phyloP scores from a whole-genome alignment of 2,329 filamentous ascomycete genomes.

The Aspergillus sp. region DNA sequence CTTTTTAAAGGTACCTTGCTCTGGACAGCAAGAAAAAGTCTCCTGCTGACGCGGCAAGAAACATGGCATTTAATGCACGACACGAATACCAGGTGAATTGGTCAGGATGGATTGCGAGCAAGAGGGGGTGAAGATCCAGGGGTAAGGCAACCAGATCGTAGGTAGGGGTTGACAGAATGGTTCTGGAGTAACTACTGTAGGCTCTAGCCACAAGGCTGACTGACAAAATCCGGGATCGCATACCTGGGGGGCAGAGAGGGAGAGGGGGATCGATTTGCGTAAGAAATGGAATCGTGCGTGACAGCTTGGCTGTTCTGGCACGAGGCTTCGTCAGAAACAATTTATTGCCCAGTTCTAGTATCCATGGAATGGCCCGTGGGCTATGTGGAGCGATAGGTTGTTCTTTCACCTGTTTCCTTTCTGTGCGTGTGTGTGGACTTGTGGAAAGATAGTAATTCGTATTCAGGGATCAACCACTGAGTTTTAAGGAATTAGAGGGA shows the following conservation, averaged over 20 bases:
- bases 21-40: neutral
- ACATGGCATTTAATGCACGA: neutral
- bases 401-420: neutral
- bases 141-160: constrained; percentile 8
- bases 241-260: neutral
- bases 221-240: constrained; percentile 1
- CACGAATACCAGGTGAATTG: constrained; percentile 5
- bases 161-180: neutral
- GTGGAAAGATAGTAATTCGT: neutral
- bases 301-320: neutral
- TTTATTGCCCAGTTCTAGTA: neutral
- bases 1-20: constrained; percentile 1
- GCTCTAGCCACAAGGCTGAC: constrained; percentile 8
- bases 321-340: constrained; percentile 10
- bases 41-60: neutral
- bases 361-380: constrained; percentile 4
- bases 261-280: neutral
- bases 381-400: constrained; percentile 1
- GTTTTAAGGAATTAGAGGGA: neutral
- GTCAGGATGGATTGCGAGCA: neutral
- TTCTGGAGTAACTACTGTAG: neutral
- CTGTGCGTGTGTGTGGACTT: neutral
- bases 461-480: too few relatives aligned
- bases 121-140: constrained; percentile 5
- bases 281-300: constrained; percentile 1